Percentiles rank a stretch among this genome's conserved stretches.
Conservation (phyloP, 106 monocot species). For the Acorus calamus region DNA sequence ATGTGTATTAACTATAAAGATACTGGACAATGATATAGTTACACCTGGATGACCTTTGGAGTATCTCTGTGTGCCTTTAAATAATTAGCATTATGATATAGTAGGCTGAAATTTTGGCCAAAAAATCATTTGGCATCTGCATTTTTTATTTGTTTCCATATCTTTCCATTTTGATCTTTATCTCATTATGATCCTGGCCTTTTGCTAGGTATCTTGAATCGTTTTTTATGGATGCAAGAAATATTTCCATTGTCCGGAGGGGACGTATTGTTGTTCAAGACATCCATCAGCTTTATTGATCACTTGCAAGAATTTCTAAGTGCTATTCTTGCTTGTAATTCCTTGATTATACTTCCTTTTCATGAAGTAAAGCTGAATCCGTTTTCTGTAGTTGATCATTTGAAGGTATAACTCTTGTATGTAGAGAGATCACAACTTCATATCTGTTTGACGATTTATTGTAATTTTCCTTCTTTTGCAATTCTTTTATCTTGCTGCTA, state of each 20-base stretch:
- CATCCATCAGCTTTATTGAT: conserved; percentile 77
- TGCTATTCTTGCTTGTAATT: conserved; percentile 49
- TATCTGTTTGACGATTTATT: conserved; percentile 1
- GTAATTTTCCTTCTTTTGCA: background rate
- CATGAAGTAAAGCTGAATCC: conserved; percentile 53
- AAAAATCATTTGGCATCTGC: background rate
- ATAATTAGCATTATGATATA: too few species aligned
- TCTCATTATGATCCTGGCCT: background rate
- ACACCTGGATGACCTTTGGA: too few species aligned
- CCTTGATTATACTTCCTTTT: conserved; percentile 62
- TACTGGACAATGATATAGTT: too few species aligned
- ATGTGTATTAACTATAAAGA: too few species aligned
- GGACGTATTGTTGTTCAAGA: conserved; percentile 84
- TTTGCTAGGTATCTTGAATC: conserved; percentile 63
- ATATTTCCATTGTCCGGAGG: conserved; percentile 29
- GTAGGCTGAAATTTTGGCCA: too few species aligned
- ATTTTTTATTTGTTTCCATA: background rate
- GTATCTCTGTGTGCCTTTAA: too few species aligned
- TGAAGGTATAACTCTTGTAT: conserved; percentile 41
- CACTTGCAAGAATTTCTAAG: conserved; percentile 86
- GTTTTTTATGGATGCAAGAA: conserved; percentile 92
- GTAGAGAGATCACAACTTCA: background rate
- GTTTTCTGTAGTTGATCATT: conserved; percentile 29
- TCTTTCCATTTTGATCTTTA: conserved; percentile 2
- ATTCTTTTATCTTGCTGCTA: too few species aligned